Conservation (phyloP, 2,329 filamentous ascomycete genomes). For the Colletotrichum costaricense region DNA sequence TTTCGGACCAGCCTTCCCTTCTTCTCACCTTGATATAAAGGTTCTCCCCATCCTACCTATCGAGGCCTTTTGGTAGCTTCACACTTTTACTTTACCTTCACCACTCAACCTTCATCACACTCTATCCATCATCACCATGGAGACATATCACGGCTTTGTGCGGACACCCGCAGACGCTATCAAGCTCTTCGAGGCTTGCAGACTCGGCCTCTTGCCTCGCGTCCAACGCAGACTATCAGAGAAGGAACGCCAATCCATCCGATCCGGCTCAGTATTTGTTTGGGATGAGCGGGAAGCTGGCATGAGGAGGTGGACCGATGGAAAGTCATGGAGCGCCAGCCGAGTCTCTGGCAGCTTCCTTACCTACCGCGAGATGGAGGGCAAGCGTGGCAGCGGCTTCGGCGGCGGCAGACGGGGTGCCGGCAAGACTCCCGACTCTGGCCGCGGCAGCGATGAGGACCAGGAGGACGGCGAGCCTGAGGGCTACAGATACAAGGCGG, state of each 20-base stretch:
- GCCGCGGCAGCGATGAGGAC: constrained; percentile 84
- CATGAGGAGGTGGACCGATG: constrained; percentile 98
- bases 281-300: constrained; percentile 99
- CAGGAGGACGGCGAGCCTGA: constrained; percentile 87
- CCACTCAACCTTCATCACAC: constrained; percentile 25
- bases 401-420: constrained; percentile 66
- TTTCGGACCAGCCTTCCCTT: neutral
- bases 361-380: constrained; percentile 98
- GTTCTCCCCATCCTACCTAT: constrained; percentile 18
- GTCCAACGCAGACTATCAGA: constrained; percentile 95
- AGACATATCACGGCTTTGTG: constrained; percentile 96
- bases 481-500: constrained; percentile 93
- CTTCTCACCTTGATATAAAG: constrained; percentile 20
- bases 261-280: constrained; percentile 98
- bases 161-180: constrained; percentile 97
- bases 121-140: constrained; percentile 71
- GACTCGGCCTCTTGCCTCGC: constrained; percentile 86
- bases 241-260: constrained; percentile 96
- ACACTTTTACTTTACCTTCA: constrained; percentile 3
- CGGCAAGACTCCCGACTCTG: constrained; percentile 86
- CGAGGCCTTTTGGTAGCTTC: constrained; percentile 21
- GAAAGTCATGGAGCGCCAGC: constrained; percentile 98
- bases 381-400: constrained; percentile 88
- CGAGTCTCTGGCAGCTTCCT: constrained; percentile 97
- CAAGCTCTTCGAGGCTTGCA: constrained; percentile 97